Percentiles rank a stretch among this genome's conserved stretches.
These are phyloP conservation scores for Candida glucosophila DNA, from an alignment of 1,139 yeast genomes.

Conservation along the genomic window DNA sequence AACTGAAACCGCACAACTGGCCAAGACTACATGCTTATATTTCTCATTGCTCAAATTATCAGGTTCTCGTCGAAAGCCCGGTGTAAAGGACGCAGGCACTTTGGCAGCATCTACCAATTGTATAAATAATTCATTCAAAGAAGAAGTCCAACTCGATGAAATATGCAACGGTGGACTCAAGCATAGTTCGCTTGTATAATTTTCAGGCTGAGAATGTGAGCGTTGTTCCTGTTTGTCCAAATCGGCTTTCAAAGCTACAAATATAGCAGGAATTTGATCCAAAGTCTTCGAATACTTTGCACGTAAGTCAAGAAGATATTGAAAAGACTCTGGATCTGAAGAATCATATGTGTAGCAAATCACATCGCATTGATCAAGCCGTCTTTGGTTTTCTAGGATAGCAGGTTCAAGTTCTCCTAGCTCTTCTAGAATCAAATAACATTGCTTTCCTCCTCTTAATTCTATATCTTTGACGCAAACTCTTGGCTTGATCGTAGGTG, in stretches of 20 bases:
- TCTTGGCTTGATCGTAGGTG: constrained; percentile 76
- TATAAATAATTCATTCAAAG: constrained; percentile 75
- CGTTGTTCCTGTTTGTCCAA: constrained; percentile 92
- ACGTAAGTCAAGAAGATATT: constrained; percentile 64
- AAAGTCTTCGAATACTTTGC: constrained; percentile 44
- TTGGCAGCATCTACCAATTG: constrained; percentile 87
- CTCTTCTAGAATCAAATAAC: constrained; percentile 84
- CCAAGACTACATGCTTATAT: constrained; percentile 42
- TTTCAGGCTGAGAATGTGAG: constrained; percentile 79
- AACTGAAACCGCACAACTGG: constrained; percentile 61
- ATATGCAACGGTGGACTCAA: constrained; percentile 72
- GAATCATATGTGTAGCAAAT: constrained; percentile 87
- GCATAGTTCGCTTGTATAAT: constrained; percentile 58
- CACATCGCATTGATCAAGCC: constrained; percentile 83
- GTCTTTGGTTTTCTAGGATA: constrained; percentile 58
- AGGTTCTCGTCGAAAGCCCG: constrained; percentile 67
- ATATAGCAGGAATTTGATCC: constrained; percentile 70
- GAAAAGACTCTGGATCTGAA: constrained; percentile 91
- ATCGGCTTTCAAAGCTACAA: constrained; percentile 91
- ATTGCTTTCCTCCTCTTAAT: constrained; percentile 88
- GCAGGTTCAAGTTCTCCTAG: constrained; percentile 83
- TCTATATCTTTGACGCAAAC: constrained; percentile 92
- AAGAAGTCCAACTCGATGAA: constrained; percentile 82
- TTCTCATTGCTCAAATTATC: constrained; percentile 39
- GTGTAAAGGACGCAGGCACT: constrained; percentile 69